These are phyloP conservation scores for Penicillium sp. DNA, from an alignment of 2,329 filamentous ascomycete genomes.

Conservation along the genomic window DNA sequence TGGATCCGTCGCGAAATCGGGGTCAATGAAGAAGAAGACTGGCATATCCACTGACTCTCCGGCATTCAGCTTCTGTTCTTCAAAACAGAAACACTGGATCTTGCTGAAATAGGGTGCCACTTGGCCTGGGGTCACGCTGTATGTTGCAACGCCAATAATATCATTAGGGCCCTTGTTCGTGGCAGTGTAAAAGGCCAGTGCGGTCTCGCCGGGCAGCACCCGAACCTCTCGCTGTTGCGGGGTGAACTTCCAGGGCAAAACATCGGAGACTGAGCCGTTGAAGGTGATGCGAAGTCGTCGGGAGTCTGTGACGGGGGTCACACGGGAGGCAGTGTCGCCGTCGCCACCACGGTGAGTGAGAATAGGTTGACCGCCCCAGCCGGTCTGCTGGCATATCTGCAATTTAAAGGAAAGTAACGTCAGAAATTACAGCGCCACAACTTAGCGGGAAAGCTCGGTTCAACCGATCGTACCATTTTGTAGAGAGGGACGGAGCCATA, in stretches of 20 bases:
- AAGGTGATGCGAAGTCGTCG: slow-evolving; percentile 93
- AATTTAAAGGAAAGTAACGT: background rate
- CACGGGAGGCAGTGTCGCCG: slow-evolving; percentile 68
- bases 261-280: slow-evolving; percentile 90
- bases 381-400: slow-evolving; percentile 52
- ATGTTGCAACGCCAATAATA: slow-evolving; percentile 97
- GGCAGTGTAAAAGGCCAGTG: slow-evolving; percentile 94
- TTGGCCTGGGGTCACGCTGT: slow-evolving; percentile 93
- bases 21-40: slow-evolving; percentile 98
- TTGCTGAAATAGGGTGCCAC: slow-evolving; percentile 98
- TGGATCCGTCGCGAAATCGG: slow-evolving; percentile 85
- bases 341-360: slow-evolving; percentile 69
- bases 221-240: slow-evolving; percentile 96
- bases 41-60: slow-evolving; percentile 99
- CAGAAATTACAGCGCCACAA: background rate
- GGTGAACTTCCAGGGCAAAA: slow-evolving; percentile 94
- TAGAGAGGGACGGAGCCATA: slow-evolving; percentile 66
- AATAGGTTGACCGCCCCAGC: slow-evolving; percentile 90
- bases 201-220: slow-evolving; percentile 92
- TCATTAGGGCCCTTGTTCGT: slow-evolving; percentile 87
- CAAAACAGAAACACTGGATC: slow-evolving; percentile 99
- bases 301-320: slow-evolving; percentile 75
- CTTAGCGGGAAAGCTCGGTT: background rate
- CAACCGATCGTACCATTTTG: slow-evolving; percentile 58
- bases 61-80: slow-evolving; percentile 89